Conservation (phyloP, 2,329 filamentous ascomycete species). For the Phoma sp. region DNA sequence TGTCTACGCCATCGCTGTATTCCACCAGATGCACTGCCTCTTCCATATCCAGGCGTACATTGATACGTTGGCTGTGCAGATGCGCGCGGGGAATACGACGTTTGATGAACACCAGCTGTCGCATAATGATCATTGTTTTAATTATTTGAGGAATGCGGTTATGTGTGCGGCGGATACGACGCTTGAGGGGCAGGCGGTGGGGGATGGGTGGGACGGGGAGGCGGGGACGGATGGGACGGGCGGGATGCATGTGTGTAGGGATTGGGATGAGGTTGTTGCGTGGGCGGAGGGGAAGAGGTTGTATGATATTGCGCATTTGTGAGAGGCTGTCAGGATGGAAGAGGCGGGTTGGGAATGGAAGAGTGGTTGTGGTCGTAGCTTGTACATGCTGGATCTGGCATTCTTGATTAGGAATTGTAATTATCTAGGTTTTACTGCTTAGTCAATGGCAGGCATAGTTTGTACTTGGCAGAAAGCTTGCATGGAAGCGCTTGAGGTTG, state of each 20-base stretch:
- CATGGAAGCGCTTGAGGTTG: too few relatives aligned
- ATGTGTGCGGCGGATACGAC: conserved; percentile 37
- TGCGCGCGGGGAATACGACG: conserved; percentile 23
- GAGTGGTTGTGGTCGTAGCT: too few relatives aligned
- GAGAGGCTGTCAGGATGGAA: neutral
- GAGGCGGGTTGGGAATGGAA: too few relatives aligned
- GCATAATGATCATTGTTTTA: conserved; percentile 41
- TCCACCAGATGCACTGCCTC: conserved; percentile 32
- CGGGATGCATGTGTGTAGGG: conserved; percentile 27
- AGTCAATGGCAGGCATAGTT: too few relatives aligned
- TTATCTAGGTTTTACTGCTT: too few relatives aligned
- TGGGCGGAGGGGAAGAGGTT: conserved; percentile 19
- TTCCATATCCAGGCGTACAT: conserved; percentile 23
- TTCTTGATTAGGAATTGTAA: too few relatives aligned
- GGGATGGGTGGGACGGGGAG: conserved; percentile 4
- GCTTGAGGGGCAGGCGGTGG: conserved; percentile 31
- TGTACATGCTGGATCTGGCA: too few relatives aligned
- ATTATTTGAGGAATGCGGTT: conserved; percentile 36
- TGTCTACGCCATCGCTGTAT: conserved; percentile 23
- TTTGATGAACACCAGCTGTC: conserved; percentile 26
- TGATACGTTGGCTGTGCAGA: conserved; percentile 24
- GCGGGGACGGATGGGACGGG: conserved; percentile 29
- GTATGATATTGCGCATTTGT: conserved; percentile 13
- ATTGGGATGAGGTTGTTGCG: conserved; percentile 23
- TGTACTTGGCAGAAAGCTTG: too few relatives aligned